Conservation (phyloP, 1,139 yeast genomes). For the Blastobotrys arbuscula region DNA sequence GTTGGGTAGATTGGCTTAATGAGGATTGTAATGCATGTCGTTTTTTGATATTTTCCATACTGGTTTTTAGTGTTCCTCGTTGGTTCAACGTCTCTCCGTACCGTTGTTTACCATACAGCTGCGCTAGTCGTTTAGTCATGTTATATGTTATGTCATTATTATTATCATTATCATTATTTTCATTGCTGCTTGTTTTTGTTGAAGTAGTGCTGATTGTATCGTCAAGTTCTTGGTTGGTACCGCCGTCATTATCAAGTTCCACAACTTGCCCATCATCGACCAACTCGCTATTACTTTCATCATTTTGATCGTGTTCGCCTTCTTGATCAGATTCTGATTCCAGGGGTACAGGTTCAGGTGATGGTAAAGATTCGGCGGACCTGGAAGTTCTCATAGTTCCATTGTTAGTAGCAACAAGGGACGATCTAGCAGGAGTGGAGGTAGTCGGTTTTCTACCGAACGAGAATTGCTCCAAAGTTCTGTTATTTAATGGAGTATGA, state of each 20-base stretch:
- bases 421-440: background rate
- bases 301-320: background rate
- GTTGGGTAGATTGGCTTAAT: background rate
- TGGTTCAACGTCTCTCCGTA: slow-evolving; percentile 9
- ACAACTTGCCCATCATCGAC: slow-evolving; percentile 5
- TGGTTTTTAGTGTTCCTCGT: background rate
- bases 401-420: background rate
- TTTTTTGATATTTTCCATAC: background rate
- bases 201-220: background rate
- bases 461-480: slow-evolving; percentile 6
- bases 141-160: too few relatives aligned
- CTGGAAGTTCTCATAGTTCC: background rate
- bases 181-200: too few relatives aligned
- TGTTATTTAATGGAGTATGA: background rate
- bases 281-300: background rate
- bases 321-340: background rate
- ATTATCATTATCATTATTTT: too few relatives aligned
- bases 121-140: background rate
- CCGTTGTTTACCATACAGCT: slow-evolving; percentile 1
- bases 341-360: background rate
- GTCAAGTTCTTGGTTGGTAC: slow-evolving; percentile 8
- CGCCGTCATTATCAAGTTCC: background rate
- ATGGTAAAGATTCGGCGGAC: background rate
- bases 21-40: background rate
- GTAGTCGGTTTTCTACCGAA: background rate